Percentiles rank a stretch among this genome's conserved stretches.
phyloP scores from a whole-genome alignment of 2,329 filamentous ascomycete species.

The Sphaerulina vaccinii region DNA sequence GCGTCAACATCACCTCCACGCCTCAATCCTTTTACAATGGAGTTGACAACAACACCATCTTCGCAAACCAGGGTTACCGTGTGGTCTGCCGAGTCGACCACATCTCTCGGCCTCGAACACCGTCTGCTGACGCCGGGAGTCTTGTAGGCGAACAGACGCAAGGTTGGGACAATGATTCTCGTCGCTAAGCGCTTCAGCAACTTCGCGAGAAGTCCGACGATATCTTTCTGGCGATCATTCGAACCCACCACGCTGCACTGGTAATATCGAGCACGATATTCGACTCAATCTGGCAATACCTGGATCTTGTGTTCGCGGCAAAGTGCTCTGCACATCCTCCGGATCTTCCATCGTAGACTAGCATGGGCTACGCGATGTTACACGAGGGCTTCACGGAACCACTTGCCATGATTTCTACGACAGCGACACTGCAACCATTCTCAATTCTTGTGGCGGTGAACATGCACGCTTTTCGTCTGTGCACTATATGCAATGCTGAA shows the following conservation, averaged over 20 bases:
- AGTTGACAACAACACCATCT: not conserved
- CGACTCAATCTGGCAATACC: not conserved
- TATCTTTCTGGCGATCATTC: not conserved
- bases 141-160: not conserved
- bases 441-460: not conserved
- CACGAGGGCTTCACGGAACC: too few relatives aligned
- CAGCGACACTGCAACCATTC: not conserved
- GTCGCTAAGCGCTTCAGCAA: not conserved
- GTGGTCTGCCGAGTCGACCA: not conserved
- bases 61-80: not conserved
- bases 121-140: not conserved
- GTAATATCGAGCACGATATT: not conserved
- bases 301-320: too few relatives aligned
- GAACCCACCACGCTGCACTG: not conserved
- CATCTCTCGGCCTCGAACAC: not conserved
- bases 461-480: not conserved
- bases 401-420: too few relatives aligned
- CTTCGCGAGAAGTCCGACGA: not conserved
- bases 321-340: not conserved
- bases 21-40: too few relatives aligned
- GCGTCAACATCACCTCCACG: too few relatives aligned
- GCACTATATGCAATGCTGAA: not conserved
- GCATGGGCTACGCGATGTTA: not conserved
- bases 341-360: not conserved
- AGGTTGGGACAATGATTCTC: not conserved